Evolutionary conservation across 2,329 filamentous ascomycete species (phyloP), one percentile per base, ranked within the genome.

Genomic region (Aspergillus japonicus): DNA sequence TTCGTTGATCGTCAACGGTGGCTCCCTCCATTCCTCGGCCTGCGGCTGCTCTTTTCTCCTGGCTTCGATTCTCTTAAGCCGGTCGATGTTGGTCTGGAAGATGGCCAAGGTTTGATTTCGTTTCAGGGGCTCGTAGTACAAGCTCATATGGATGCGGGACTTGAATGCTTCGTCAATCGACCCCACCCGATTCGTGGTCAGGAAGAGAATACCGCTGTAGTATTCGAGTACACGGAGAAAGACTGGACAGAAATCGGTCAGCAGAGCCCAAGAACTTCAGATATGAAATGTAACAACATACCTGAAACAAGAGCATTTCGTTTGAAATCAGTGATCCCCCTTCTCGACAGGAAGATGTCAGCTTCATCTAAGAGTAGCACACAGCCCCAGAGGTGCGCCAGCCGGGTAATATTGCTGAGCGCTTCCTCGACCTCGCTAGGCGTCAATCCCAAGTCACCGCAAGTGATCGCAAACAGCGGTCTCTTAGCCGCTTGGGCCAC

Each of bases 161-260:
- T 59, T 69, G 57, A 64, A 59, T 3, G 61, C 61, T 14, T 64
- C 64, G 21, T 60, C 58, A 21, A 54, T 59, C 1, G 50, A 56
- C 12, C 55, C 56, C 5, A 66, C 56, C 11, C 57, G 56, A 24
- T 67, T 69, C 12, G 64, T 64, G n/a, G 67, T 69, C 23, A 67
- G 50, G 16, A 69, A 62, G 24, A 68, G 44, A 49, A 69, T 69
- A 4, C 65, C 65, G 23, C 68, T 59, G 35, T 62, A 69, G 52
- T 68, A 63, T 49, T 69, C 67, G 4, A 69, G 56, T 33, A 62
- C 57, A n/a, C 64, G 66, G 26, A 69, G 56, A 54, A 68, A 68
- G 12, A 68, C 58, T 35, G 33, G 33, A 5, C 11, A 5, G 14
- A 4, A 35, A 12, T 35, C 33, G 3, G 33, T 35, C 33, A 16